Evolutionary conservation across 768 basidiomycete genomes (phyloP).

Genomic region (Amanita phalloides): DNA sequence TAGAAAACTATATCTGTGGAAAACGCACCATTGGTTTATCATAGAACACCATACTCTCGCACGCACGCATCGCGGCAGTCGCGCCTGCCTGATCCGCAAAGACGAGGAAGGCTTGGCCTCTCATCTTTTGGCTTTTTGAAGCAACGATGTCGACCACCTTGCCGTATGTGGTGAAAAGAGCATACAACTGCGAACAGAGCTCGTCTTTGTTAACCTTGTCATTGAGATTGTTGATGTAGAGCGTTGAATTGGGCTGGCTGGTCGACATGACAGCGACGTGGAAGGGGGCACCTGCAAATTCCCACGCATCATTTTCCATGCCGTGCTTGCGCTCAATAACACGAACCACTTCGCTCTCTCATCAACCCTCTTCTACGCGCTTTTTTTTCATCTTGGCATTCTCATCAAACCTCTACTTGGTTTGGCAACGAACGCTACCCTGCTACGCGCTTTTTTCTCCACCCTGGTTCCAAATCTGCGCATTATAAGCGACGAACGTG

Average conservation of each 20-base stretch:
- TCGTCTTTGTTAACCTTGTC: conserved; percentile 90
- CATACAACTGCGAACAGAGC: conserved; percentile 69
- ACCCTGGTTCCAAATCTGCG: no score
- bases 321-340: background rate
- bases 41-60: conserved; percentile 90
- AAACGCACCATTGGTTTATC: conserved; percentile 81
- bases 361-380: background rate
- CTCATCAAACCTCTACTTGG: no score
- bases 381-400: background rate
- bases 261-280: background rate
- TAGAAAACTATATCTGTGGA: background rate
- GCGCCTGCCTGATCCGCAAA: conserved; percentile 87
- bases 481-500: background rate
- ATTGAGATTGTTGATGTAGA: conserved; percentile 91
- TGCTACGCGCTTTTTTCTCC: background rate
- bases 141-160: conserved; percentile 91
- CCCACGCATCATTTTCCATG: conserved; percentile 2
- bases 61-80: conserved; percentile 86
- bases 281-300: background rate
- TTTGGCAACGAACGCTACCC: background rate
- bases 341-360: background rate
- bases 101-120: conserved; percentile 93
- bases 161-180: conserved; percentile 90
- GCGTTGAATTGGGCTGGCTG: conserved; percentile 59
- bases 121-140: conserved; percentile 74